A percentile compares a stretch with the other conserved stretches of the same genome.
Evolutionary conservation across 106 monocot genomes (phyloP).

Genomic region (Ottelia alismoides): DNA sequence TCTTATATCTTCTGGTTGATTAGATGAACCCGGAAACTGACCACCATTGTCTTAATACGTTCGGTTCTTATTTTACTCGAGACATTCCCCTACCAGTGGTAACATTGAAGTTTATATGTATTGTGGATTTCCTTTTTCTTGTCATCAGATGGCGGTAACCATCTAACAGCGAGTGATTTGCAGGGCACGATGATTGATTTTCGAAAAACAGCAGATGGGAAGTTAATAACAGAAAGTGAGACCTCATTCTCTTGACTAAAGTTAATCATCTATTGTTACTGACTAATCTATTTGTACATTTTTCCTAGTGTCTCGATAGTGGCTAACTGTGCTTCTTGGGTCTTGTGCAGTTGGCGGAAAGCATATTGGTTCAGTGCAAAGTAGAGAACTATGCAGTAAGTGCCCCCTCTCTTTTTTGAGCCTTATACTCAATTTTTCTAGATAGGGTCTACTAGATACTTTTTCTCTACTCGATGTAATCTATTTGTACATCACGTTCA

Average conservation of each 20-base stretch:
- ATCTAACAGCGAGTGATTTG: constrained; percentile 4
- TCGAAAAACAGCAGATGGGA: constrained; percentile 76
- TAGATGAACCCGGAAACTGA: constrained; percentile 91
- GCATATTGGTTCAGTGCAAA: constrained; percentile 66
- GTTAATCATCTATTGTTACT: neutral
- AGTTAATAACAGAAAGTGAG: constrained; percentile 89
- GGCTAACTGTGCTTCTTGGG: too few relatives aligned
- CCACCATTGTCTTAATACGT: constrained; percentile 61
- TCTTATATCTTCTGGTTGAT: neutral
- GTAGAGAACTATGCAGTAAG: constrained; percentile 97
- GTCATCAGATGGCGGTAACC: constrained; percentile 9
- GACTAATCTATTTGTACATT: too few relatives aligned
- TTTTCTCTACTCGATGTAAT: too few relatives aligned
- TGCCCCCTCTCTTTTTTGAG: constrained; percentile 2
- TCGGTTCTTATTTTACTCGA: constrained; percentile 83
- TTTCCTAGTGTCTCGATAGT: too few relatives aligned
- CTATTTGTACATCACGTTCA: too few relatives aligned
- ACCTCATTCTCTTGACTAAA: too few relatives aligned
- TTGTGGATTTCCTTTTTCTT: neutral
- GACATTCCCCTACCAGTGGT: constrained; percentile 76
- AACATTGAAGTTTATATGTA: neutral
- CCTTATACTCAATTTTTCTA: too few relatives aligned
- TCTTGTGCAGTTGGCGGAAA: constrained; percentile 80
- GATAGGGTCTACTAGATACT: too few relatives aligned
- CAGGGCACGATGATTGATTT: constrained; percentile 96